Conservation (phyloP, 768 basidiomycete species). For the Agaricus bisporus region DNA sequence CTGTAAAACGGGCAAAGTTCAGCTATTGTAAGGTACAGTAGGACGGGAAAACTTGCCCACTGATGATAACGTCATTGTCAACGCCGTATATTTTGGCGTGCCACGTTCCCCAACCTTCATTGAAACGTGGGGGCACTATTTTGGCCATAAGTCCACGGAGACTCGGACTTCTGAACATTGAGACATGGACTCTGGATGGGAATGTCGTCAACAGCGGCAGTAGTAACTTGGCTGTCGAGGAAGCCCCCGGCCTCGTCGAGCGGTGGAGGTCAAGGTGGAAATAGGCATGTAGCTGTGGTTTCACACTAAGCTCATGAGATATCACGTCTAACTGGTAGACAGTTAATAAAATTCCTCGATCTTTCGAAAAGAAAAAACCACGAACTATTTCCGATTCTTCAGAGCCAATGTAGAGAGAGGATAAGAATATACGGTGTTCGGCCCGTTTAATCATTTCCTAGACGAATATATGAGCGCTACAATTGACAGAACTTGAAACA, state of each 20-base stretch:
- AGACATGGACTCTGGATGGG: constrained; percentile 66
- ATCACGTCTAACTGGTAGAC: constrained; percentile 65
- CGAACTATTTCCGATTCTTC: constrained; percentile 74
- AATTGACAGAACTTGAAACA: neutral
- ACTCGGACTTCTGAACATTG: constrained; percentile 85
- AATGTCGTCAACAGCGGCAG: constrained; percentile 69
- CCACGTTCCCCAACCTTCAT: constrained; percentile 99
- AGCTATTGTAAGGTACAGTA: neutral
- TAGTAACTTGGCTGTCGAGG: constrained; percentile 62
- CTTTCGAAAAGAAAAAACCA: constrained; percentile 2
- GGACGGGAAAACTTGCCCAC: constrained; percentile 55
- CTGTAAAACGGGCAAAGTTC: constrained; percentile 31
- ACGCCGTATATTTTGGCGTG: constrained; percentile 94
- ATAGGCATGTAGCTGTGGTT: constrained; percentile 58
- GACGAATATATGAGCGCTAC: neutral
- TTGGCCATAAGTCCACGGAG: constrained; percentile 68
- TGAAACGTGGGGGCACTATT: constrained; percentile 85
- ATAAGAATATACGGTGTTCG: constrained; percentile 76
- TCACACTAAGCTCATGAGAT: constrained; percentile 47
- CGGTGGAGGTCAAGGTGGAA: constrained; percentile 80
- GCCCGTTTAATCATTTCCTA: constrained; percentile 80
- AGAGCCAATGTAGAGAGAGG: constrained; percentile 83
- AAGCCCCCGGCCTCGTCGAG: constrained; percentile 65
- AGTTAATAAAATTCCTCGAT: neutral
- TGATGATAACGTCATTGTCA: constrained; percentile 89